phyloP scores from a whole-genome alignment of 225 moss, liverwort and hornwort species.

The Pseudoscleropodium purum region DNA sequence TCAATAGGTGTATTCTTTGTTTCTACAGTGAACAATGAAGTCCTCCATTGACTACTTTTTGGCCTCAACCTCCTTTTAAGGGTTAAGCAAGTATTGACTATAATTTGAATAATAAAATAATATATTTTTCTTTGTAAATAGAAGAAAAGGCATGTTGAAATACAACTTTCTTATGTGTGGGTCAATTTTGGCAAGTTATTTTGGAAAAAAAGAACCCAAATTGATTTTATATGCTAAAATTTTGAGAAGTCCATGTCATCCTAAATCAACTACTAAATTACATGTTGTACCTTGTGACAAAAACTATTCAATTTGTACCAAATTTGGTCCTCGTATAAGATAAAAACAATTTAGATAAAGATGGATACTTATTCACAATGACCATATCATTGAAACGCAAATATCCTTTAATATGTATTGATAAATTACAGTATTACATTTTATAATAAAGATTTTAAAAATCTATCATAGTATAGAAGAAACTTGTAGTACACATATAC shows the following conservation, averaged over 20 bases:
- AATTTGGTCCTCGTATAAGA: neutral
- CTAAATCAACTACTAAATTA: neutral
- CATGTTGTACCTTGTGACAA: neutral
- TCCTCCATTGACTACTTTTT: neutral
- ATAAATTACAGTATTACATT: neutral
- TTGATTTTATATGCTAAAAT: neutral
- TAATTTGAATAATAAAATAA: neutral
- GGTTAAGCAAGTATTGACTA: neutral
- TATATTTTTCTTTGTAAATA: neutral
- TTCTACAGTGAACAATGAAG: too few relatives aligned
- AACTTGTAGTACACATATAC: neutral
- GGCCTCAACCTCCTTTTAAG: neutral
- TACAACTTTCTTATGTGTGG: neutral
- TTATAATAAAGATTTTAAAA: neutral
- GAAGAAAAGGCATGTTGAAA: neutral
- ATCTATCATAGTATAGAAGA: neutral
- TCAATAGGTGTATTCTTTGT: too few relatives aligned
- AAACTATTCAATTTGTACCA: neutral
- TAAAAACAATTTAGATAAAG: neutral
- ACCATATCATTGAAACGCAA: neutral
- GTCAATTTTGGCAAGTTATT: neutral
- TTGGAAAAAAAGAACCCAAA: too few relatives aligned
- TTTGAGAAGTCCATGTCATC: rapidly evolving
- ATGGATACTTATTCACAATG: neutral
- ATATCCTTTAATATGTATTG: neutral